Conservation (phyloP, 73 alveolate genomes). For the Paramecium bursaria region DNA sequence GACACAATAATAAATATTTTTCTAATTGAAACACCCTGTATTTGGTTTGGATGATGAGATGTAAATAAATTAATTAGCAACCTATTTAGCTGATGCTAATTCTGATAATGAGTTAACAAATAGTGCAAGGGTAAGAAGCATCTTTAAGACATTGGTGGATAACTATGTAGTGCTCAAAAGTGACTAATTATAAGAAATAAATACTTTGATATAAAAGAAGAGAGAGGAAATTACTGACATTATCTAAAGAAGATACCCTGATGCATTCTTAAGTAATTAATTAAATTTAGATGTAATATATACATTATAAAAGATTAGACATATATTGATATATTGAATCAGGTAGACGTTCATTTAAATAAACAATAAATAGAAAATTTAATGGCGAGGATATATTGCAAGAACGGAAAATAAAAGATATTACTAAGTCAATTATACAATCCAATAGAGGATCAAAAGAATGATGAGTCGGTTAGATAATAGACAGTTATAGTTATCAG, state of each 20-base stretch:
- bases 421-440: not conserved
- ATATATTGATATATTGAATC: not conserved
- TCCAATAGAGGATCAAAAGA: slow-evolving; percentile 22
- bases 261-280: not conserved
- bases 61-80: not conserved
- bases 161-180: not conserved
- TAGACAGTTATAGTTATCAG: not conserved
- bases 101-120: slow-evolving; percentile 18
- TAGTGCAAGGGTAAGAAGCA: slow-evolving; percentile 43
- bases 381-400: not conserved
- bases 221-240: slow-evolving; percentile 6
- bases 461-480: not conserved
- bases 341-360: not conserved
- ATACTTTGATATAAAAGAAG: not conserved
- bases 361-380: slow-evolving; percentile 22
- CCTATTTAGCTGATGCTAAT: slow-evolving; percentile 41
- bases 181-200: not conserved
- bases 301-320: not conserved
- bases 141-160: slow-evolving; percentile 35
- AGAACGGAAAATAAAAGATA: slow-evolving; percentile 10
- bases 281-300: slow-evolving; percentile 7
- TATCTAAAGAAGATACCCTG: slow-evolving; percentile 4
- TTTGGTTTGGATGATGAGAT: not conserved
- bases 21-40: not conserved
- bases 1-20: not conserved